Conservation (phyloP, 306 rosid genomes). For the Alnus rubra region DNA sequence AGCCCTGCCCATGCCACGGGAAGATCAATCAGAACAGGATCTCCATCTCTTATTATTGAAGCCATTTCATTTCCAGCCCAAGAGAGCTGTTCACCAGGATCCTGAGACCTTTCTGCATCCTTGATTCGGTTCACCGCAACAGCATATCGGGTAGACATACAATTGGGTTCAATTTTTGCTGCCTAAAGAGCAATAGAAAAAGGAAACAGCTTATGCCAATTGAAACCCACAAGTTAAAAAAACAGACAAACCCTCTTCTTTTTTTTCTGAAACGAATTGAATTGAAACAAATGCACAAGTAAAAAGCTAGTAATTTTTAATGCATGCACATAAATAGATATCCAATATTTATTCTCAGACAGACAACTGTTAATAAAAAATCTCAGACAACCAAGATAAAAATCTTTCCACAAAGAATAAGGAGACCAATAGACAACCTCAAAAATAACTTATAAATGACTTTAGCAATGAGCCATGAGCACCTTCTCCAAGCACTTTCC, state of each 20-base stretch:
- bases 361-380: too few relatives aligned
- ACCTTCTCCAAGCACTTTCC: conserved; percentile 98
- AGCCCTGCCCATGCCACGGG: conserved; percentile 94
- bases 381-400: conserved; percentile 21
- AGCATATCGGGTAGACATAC: conserved; percentile 91
- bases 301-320: conserved; percentile 5
- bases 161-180: conserved; percentile 86
- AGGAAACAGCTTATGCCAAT: conserved; percentile 10
- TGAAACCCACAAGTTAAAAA: background rate
- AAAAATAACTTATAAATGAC: conserved; percentile 51
- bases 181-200: conserved; percentile 53
- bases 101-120: conserved; percentile 97
- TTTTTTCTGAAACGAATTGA: background rate
- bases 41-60: conserved; percentile 87
- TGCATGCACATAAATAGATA: conserved; percentile 8
- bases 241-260: background rate
- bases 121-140: conserved; percentile 79
- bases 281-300: background rate
- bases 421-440: conserved; percentile 53
- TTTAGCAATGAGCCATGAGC: conserved; percentile 57
- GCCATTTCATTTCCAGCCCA: conserved; percentile 99
- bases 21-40: conserved; percentile 65
- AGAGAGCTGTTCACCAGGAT: conserved; percentile 73
- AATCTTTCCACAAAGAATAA: conserved; percentile 31
- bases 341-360: background rate